Evolutionary conservation across 2,329 filamentous ascomycete genomes (phyloP), one percentile per base, ranked within the genome.

Genomic region (Cytospora piceicola): DNA sequence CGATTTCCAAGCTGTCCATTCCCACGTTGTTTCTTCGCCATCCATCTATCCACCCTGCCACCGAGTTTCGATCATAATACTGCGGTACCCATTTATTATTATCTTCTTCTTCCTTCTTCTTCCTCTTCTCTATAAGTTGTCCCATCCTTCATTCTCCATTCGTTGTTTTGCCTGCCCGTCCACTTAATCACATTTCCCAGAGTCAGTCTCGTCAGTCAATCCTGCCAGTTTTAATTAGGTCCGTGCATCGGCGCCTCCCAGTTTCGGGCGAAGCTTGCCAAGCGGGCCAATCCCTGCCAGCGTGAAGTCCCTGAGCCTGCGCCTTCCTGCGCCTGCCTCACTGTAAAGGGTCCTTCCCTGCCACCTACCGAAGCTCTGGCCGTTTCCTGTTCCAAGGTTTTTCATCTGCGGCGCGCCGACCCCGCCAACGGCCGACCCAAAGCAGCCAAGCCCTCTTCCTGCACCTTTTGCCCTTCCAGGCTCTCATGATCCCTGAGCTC

Each of bases 401-500:
- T 49, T 22, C 46, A 22, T 49, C 12, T 49, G n/a, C 46, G 20
- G n/a, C 11, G 46, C 46, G 24, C 46, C 24, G 46, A 49, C 46
- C 46, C 46, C 46, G 46, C 46, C 46, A 49, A 49, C 46, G 46
- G 46, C 46, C 46, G 22, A 46, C n/a, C 46, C 42, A 49, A 49
- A 42, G 12, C 27, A 29, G 27, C 27, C 27, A 29, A 29, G 27
- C 5, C 27, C 27, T 29, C 34, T 12, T n/a, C 12, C 42, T 46
- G 42, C 6, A 46, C 20, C 8, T n/a, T n/a, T 3, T 20, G 42
- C 7, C 42, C 20, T n/a, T 24, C 22, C 9, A 2, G 4, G 8
- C 9, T 49, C 46, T 49, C 9, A 49, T 49, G n/a, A 49, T 49
- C 46, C 46, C 46, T 49, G 46, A 49, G 46, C 46, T 49, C n/a